Evolutionary conservation across 1,139 yeast species (phyloP), one percentile per base, ranked within the genome.

Genomic region (Hyphopichia buzzinii): DNA sequence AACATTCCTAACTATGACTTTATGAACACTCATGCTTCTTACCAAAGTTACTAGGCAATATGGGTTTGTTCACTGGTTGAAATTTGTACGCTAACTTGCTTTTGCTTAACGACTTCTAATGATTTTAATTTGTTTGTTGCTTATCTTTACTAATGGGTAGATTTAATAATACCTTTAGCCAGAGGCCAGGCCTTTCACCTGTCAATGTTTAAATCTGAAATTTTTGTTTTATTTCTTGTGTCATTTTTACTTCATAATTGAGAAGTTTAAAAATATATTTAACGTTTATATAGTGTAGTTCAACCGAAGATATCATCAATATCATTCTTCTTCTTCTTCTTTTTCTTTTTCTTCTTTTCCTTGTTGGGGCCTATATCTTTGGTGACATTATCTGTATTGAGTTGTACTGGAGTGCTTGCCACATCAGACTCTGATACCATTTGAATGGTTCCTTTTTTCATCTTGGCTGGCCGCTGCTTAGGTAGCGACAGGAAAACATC

Each of bases 231-330:
- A 19, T 7, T 19, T 19, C 23, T 19, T 19, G 23, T 19, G 23
- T 10, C 23, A 19, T 19, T 10, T 6, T 7, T 19, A 19, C 10
- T 19, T 10, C 6, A 7, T 19, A 7, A 19, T 19, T 19, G 23
- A 19, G 23, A 19, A 19, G 23, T 19, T 7, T 10, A 6, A n/a
- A 19, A 19, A 19, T 19, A 10, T 19, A 19, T 10, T 6, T 19
- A 19, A 19, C 10, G 23, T 19, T 10, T 19, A 19, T 19, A 19
- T 19, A 10, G 8, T 19, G 23, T 19, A 19, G 23, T 19, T 19
- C 23, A 60, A 5, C 81, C 81, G 57, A 81, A 81, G 16, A 81
- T 76, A 48, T 72, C 78, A 51, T 79, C 85, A 32, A 80, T 80
- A 4, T 74, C 81, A 26, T 68, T 67, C 42, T 62, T 71, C 52